Base-by-base conservation (phyloP, 257 asterid species). In the Parsonsia alboflavescens region DNA sequence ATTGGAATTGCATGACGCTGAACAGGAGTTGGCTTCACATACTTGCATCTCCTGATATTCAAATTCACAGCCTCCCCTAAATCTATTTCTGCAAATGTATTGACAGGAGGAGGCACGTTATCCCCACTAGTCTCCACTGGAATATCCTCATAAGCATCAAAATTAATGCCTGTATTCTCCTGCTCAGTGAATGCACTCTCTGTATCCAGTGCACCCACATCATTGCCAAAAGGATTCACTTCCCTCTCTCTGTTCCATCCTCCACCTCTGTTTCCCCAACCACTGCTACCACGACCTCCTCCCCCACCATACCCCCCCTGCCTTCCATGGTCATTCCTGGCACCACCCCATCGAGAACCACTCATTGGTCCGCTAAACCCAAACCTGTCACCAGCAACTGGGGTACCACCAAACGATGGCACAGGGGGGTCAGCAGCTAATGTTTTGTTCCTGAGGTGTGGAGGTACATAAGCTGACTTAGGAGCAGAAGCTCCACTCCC, bases 91-190 rank as follows among this genome's bases (percentile, higher is more conserved):
- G 91, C 95, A 75, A 92, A 92, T 5, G 96, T 89, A 76, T 85
- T 87, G 80, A 92, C 97, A 9, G 96, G 91, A 9, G 93, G 92
- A 0, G 96, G 97, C 77, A 92, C 96, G 62, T 88, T 85, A 54
- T 87, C 86, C 70, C 96, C 97, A 76, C 89, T 90, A 9, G 97
- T 92, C 79, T 92, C 97, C 67, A 92, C 93, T 1, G 97, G 96
- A 77, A 92, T 92, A 82, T 92, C 97, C 85, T 92, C 97, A 30
- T 92, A 92, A 21, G 97, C 96, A 82, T 91, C 97, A 72, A 91
- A 91, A 82, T 91, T 88, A 48, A 91, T 89, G 70, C 97, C 97
- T 13, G 88, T 80, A 79, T 89, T 92, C 81, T 90, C 96, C 82
- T 84, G 97, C 73, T 90, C 96, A 66, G 41, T 64, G 72, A 88